Percentiles rank a stretch among this genome's conserved stretches.
These are phyloP conservation scores for Salix suchowensis DNA, from an alignment of 345 rosid genomes.

Conservation along the genomic window DNA sequence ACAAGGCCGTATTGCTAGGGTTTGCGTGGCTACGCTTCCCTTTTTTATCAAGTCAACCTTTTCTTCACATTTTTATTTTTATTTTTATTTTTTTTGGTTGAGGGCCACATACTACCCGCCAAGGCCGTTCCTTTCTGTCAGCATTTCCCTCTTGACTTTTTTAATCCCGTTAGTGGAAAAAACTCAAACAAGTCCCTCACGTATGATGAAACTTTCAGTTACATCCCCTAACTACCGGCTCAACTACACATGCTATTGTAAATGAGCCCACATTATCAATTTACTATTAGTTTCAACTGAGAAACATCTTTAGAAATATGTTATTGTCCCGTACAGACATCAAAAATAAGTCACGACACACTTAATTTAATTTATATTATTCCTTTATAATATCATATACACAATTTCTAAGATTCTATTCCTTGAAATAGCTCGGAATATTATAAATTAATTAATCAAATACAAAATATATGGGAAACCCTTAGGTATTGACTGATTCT, in stretches of 20 bases:
- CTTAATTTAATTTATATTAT: too few species aligned
- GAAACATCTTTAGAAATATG: background rate
- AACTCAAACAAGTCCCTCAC: background rate
- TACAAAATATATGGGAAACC: background rate
- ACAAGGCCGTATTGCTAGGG: conserved; percentile 26
- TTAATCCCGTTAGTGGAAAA: background rate
- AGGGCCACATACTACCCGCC: background rate
- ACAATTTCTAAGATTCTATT: too few species aligned
- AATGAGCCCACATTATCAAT: background rate
- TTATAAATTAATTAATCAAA: too few species aligned
- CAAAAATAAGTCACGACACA: too few species aligned
- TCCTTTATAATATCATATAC: too few species aligned
- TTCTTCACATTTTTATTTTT: rapidly evolving
- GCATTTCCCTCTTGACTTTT: background rate
- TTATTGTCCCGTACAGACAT: too few species aligned
- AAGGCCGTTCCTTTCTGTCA: background rate
- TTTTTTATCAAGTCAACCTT: conserved; percentile 19
- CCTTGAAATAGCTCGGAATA: too few species aligned
- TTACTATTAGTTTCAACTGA: background rate
- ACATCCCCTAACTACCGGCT: background rate
- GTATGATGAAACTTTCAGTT: background rate
- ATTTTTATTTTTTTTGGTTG: background rate
- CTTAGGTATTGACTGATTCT: background rate
- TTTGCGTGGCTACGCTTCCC: conserved; percentile 18
- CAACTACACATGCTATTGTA: background rate